Evolutionary conservation across 495 filamentous ascomycete genomes (phyloP).

Genomic region (Sordaria brevicollis): DNA sequence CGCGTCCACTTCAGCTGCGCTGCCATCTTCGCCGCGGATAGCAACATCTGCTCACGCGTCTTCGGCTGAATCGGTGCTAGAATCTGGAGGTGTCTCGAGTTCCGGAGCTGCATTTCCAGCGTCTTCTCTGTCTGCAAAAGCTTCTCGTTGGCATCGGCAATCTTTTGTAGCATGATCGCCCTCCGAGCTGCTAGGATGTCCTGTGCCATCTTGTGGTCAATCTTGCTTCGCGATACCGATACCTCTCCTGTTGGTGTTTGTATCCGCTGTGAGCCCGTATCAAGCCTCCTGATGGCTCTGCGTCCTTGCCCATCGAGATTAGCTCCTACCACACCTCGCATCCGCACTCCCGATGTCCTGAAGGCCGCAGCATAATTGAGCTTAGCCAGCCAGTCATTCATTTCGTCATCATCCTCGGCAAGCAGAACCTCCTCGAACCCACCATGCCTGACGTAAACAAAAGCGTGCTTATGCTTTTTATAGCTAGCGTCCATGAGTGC

Average conservation of each 20-base stretch:
- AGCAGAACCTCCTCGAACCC: conserved; percentile 85
- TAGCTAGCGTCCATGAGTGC: conserved; percentile 79
- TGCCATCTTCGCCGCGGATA: conserved; percentile 74
- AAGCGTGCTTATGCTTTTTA: conserved; percentile 93
- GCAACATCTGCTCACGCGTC: conserved; percentile 74
- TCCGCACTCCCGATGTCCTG: conserved; percentile 80
- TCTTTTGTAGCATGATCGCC: conserved; percentile 72
- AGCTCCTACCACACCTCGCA: conserved; percentile 74
- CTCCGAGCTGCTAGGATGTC: conserved; percentile 74
- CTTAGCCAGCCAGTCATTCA: conserved; percentile 96
- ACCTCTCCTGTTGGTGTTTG: conserved; percentile 63
- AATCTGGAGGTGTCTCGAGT: conserved; percentile 86
- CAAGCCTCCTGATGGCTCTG: conserved; percentile 59
- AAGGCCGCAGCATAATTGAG: conserved; percentile 95
- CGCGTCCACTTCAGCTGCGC: conserved; percentile 88
- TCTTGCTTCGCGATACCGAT: conserved; percentile 52
- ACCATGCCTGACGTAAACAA: conserved; percentile 81
- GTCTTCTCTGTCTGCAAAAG: conserved; percentile 60
- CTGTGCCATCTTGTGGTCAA: conserved; percentile 69
- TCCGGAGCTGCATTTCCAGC: conserved; percentile 72
- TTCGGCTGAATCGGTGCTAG: conserved; percentile 79
- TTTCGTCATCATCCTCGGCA: conserved; percentile 76
- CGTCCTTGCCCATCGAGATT: conserved; percentile 76
- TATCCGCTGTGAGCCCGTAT: conserved; percentile 47
- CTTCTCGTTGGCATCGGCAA: conserved; percentile 74